Evolutionary conservation across 306 rosid genomes (phyloP).

Genomic region (Pyrus communis): DNA sequence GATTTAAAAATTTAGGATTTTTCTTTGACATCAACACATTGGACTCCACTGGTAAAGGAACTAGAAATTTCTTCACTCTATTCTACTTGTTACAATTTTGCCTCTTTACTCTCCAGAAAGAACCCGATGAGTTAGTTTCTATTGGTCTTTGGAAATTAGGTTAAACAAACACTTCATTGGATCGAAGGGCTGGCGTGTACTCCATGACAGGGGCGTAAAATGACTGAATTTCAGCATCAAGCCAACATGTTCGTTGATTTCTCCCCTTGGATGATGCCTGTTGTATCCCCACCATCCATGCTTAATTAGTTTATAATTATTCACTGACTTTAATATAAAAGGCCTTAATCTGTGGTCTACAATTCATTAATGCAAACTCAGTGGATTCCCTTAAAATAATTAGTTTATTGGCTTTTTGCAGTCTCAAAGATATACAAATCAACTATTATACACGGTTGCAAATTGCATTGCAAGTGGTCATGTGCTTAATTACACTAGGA

Average conservation of each 20-base stretch:
- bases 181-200: conserved; percentile 33
- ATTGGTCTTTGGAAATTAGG: conserved; percentile 24
- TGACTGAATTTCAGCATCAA: conserved; percentile 16
- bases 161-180: conserved; percentile 7
- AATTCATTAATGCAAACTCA: conserved; percentile 37
- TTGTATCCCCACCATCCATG: conserved; percentile 35
- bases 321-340: conserved; percentile 18
- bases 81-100: background rate
- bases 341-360: conserved; percentile 29
- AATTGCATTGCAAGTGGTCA: conserved; percentile 11
- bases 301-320: conserved; percentile 1
- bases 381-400: conserved; percentile 27
- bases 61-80: background rate
- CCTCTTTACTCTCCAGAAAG: background rate
- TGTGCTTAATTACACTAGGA: conserved; percentile 23
- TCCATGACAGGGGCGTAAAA: conserved; percentile 18
- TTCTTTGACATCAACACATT: background rate
- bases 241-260: conserved; percentile 29
- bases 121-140: background rate
- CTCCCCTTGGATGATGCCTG: conserved; percentile 24
- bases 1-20: background rate
- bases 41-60: background rate
- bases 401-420: conserved; percentile 19
- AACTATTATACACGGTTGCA: background rate
- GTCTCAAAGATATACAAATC: conserved; percentile 1